Evolutionary conservation across 202 grass and related monocot species (phyloP).

Genomic region (Saccharum hybrid): DNA sequence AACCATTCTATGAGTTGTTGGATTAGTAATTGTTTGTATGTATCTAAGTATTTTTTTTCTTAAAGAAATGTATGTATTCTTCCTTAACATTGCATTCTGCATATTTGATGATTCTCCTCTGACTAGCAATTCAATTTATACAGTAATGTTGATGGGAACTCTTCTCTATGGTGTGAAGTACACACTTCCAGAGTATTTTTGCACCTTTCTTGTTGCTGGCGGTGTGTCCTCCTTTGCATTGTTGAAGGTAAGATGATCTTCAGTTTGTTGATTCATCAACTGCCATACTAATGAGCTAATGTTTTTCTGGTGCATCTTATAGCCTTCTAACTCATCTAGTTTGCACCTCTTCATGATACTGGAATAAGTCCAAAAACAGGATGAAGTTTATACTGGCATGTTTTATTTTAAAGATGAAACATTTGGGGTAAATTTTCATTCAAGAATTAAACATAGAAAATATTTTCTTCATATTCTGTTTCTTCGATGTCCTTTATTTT

Average conservation of each 20-base stretch:
- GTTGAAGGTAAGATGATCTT: constrained; percentile 66
- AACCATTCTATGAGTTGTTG: background rate
- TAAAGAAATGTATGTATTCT: background rate
- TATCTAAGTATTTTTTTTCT: background rate
- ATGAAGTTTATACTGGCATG: background rate
- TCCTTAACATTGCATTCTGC: background rate
- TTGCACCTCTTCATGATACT: background rate
- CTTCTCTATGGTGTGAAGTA: constrained; percentile 96
- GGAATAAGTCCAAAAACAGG: background rate
- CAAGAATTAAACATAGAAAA: background rate
- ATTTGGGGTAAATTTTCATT: background rate
- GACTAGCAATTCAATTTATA: constrained; percentile 20
- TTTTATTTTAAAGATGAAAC: background rate
- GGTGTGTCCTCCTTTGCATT: constrained; percentile 94
- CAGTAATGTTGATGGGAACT: constrained; percentile 97
- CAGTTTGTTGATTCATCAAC: constrained; percentile 22
- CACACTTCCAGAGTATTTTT: constrained; percentile 91
- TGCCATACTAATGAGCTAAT: constrained; percentile 3
- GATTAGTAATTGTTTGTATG: background rate
- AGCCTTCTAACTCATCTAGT: background rate
- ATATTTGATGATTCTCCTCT: background rate
- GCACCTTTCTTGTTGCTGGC: constrained; percentile 93
- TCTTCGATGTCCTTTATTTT: background rate
- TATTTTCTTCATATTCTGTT: background rate
- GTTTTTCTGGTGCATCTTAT: constrained; percentile 6